Base-by-base conservation (phyloP, 2,329 filamentous ascomycete genomes). In the Xylariaceae sp. region DNA sequence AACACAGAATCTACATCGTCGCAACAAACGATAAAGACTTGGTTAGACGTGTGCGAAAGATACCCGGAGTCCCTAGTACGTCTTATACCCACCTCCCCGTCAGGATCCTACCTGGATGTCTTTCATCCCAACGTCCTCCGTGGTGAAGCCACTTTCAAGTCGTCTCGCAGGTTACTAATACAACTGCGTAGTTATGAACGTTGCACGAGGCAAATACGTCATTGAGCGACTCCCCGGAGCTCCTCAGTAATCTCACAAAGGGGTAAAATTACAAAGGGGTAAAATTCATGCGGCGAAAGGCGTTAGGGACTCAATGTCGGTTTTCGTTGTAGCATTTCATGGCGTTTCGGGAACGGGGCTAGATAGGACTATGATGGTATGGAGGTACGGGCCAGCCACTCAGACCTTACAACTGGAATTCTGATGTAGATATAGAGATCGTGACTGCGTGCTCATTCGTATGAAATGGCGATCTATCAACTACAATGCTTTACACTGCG, bases 181-280 rank as follows among this genome's bases (percentile, higher is more conserved):
- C 15, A 19, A 14, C 11, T 11, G 7, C 33, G 15, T 43, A 57
- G 52, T 89, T 60, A 79, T 96, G 76, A 90, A 85, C 63, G 89
- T 94, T 27, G 88, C 87, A 6, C 81, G 89, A 63, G 90, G 89
- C 41, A 96, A 96, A 71, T 97, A 96, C 70, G 86, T 92, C 42
- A 94, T 99, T 63, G 94, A 97, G 76, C 82, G 91, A 62, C 71
- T 96, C 55, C 91, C 91, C 5, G 88, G 90, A 69, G 89, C 89
- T 35, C 88, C 89, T 32, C 85, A 90, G 42, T 61, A 56, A 17
- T 55, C 22, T 27, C 22, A 27, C 22, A 27, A 27, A 27, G 22
- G 22, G 22, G 22, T 7, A 27, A 7, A 7, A 27, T 27, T 27
- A 27, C 22, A 27, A 27, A 27, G 22, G 22, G 22, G 22, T 7